Percentiles rank a stretch among this genome's conserved stretches.
These are phyloP conservation scores for Podospora fimiseda DNA, from an alignment of 495 filamentous ascomycete species.

Conservation along the genomic window DNA sequence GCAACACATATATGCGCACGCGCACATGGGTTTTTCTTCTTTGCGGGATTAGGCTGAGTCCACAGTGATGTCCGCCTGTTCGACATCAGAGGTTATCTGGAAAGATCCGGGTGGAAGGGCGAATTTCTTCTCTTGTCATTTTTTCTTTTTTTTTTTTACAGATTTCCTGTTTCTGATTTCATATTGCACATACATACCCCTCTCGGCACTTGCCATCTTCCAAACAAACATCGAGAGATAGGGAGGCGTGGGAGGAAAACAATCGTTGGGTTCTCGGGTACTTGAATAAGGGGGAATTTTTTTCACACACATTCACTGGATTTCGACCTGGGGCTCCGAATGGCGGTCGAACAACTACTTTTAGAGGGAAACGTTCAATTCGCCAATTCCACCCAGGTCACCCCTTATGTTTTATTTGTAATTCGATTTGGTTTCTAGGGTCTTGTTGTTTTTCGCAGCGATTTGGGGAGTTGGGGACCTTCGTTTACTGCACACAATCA, in stretches of 20 bases:
- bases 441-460: neutral
- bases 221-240: conserved; percentile 1
- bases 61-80: no score
- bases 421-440: conserved; percentile 1
- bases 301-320: neutral
- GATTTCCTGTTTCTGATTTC: conserved; percentile 10
- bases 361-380: neutral
- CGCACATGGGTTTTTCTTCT: neutral
- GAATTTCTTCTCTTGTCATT: conserved; percentile 3
- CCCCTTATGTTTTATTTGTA: neutral
- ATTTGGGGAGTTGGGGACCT: neutral
- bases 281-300: neutral
- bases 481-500: neutral
- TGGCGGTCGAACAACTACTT: neutral
- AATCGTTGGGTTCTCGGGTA: neutral
- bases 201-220: conserved; percentile 10
- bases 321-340: neutral
- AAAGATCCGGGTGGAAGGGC: no score
- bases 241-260: neutral
- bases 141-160: neutral
- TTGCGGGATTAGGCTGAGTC: neutral
- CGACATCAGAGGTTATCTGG: no score
- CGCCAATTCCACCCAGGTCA: neutral
- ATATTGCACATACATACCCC: conserved; percentile 20
- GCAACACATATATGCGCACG: no score